Evolutionary conservation across 2,329 filamentous ascomycete species (phyloP).

Genomic region (Fusarium nisikadoi): DNA sequence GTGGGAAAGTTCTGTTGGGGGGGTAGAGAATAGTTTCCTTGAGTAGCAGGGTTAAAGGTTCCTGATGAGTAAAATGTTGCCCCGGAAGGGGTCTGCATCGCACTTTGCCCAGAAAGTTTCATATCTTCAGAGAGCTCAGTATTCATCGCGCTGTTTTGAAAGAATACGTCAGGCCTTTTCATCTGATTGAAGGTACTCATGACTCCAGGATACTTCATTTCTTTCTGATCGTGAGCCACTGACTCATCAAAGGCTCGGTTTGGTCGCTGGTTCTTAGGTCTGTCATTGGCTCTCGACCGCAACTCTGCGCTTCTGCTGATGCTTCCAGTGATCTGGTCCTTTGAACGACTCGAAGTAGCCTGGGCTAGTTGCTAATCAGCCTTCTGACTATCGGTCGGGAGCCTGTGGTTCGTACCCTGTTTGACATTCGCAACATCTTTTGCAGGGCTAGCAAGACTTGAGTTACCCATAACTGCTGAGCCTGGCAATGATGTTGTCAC

Average conservation of each 20-base stretch:
- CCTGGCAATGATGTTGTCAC: slow-evolving; percentile 39
- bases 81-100: neutral
- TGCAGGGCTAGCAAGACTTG: slow-evolving; percentile 19
- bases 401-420: neutral
- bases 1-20: neutral
- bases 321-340: neutral
- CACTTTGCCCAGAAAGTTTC: neutral
- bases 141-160: neutral
- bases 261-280: slow-evolving; percentile 3
- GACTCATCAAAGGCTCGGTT: slow-evolving; percentile 1
- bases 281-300: slow-evolving; percentile 2
- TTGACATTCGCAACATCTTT: neutral
- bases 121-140: neutral
- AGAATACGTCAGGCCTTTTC: neutral
- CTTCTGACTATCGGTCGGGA: slow-evolving; percentile 16
- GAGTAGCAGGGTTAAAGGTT: neutral
- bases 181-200: neutral
- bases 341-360: slow-evolving; percentile 11
- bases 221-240: neutral
- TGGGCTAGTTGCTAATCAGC: slow-evolving; percentile 41
- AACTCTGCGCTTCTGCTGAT: slow-evolving; percentile 11
- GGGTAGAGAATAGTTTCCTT: neutral
- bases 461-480: slow-evolving; percentile 33
- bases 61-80: slow-evolving; percentile 10
- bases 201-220: neutral